These are phyloP conservation scores for Monotropa hypopitys DNA, from an alignment of 179 eudicot species.

Conservation along the genomic window DNA sequence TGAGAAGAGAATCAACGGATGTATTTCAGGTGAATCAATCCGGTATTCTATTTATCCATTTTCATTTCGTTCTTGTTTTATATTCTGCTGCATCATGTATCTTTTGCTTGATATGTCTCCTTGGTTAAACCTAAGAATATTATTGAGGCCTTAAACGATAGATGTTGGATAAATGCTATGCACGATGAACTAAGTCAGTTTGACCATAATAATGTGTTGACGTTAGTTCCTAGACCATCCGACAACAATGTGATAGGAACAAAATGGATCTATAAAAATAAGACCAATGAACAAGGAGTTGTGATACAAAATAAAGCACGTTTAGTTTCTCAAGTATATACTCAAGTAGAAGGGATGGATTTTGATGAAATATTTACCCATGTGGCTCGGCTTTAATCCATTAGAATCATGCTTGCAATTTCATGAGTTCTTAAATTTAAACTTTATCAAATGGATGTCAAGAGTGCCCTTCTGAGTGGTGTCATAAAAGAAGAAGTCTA, in stretches of 20 bases:
- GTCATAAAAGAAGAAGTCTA: neutral
- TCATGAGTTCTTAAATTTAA: neutral
- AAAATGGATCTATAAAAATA: slow-evolving; percentile 1
- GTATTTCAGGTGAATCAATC: too few species aligned
- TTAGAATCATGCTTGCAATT: neutral
- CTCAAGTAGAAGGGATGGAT: neutral
- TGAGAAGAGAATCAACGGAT: too few species aligned
- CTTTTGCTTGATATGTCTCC: neutral
- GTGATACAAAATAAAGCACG: neutral
- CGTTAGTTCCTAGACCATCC: neutral
- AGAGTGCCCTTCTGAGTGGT: neutral
- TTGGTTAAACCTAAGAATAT: neutral
- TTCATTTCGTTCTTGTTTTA: too few species aligned
- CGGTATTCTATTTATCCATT: too few species aligned
- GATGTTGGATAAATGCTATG: neutral
- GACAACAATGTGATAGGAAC: neutral
- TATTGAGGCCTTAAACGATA: neutral
- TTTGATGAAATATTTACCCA: neutral
- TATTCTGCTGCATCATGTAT: too few species aligned
- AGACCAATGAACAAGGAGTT: neutral
- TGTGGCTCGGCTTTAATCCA: neutral
- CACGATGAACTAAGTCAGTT: neutral
- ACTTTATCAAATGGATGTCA: neutral
- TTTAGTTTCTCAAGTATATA: neutral
- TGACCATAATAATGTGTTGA: neutral